phyloP scores from a whole-genome alignment of 139 green algal genomes.

The Tetradesmus obliquus region DNA sequence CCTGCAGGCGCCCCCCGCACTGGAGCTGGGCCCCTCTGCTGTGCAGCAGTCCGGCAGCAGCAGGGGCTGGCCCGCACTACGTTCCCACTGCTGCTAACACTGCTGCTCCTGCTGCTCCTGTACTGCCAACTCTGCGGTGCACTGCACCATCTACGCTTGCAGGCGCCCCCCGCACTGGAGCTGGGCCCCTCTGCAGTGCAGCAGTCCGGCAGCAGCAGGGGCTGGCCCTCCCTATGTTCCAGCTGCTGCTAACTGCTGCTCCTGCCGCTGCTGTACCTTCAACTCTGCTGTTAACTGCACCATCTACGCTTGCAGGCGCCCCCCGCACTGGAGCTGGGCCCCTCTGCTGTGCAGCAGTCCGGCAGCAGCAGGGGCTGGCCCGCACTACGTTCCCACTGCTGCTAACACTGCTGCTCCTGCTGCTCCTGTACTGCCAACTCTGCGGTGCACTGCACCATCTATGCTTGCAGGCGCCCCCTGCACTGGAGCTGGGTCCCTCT shows the following conservation, averaged over 20 bases:
- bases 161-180: conserved; percentile 44
- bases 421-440: background rate
- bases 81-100: background rate
- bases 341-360: conserved; percentile 13
- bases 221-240: background rate
- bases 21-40: conserved; percentile 48
- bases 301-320: conserved; percentile 20
- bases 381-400: background rate
- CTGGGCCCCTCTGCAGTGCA: conserved; percentile 32
- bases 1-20: conserved; percentile 26
- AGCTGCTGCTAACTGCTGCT: background rate
- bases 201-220: background rate
- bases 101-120: background rate
- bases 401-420: background rate
- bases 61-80: background rate
- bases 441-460: no score
- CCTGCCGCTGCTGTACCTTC: background rate
- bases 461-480: conserved; percentile 29
- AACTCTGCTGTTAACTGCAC: background rate
- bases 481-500: conserved; percentile 48
- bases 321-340: conserved; percentile 50
- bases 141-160: no score
- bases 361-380: background rate
- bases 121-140: background rate
- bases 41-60: no score